These are phyloP conservation scores for Phytophthora vignae DNA, from an alignment of 352 stramenopile genomes.

Conservation along the genomic window DNA sequence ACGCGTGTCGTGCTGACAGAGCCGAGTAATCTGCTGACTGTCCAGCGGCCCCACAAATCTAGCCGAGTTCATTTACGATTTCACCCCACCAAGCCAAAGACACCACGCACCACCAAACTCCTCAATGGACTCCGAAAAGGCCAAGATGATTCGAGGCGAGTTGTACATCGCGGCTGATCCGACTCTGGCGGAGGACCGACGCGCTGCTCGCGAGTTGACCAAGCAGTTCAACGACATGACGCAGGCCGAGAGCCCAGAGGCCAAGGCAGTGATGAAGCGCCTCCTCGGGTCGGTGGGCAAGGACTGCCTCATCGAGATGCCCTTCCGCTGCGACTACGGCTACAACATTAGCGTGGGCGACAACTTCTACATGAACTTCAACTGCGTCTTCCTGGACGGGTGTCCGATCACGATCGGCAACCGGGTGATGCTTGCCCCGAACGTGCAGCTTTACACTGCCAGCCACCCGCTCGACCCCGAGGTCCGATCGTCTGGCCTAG, in stretches of 20 bases:
- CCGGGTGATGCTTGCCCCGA: constrained; percentile 75
- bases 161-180: constrained; percentile 56
- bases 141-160: constrained; percentile 72
- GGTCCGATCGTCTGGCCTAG: constrained; percentile 44
- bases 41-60: too few species aligned
- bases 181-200: constrained; percentile 51
- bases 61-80: neutral
- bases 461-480: constrained; percentile 75
- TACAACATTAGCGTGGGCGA: constrained; percentile 80
- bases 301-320: constrained; percentile 73
- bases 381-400: constrained; percentile 87
- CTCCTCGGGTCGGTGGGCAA: constrained; percentile 55
- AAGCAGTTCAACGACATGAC: constrained; percentile 56
- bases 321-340: constrained; percentile 92
- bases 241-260: constrained; percentile 33
- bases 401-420: constrained; percentile 81
- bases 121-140: constrained; percentile 45
- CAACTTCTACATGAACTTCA: constrained; percentile 91
- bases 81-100: neutral
- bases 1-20: neutral
- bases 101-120: too few species aligned
- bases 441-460: constrained; percentile 84
- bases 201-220: constrained; percentile 41
- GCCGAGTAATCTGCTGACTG: neutral
- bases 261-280: constrained; percentile 39